Percentiles rank a stretch among this genome's conserved stretches.
Evolutionary conservation across 257 asterid genomes (phyloP).

Genomic region (Solanum rostratum): DNA sequence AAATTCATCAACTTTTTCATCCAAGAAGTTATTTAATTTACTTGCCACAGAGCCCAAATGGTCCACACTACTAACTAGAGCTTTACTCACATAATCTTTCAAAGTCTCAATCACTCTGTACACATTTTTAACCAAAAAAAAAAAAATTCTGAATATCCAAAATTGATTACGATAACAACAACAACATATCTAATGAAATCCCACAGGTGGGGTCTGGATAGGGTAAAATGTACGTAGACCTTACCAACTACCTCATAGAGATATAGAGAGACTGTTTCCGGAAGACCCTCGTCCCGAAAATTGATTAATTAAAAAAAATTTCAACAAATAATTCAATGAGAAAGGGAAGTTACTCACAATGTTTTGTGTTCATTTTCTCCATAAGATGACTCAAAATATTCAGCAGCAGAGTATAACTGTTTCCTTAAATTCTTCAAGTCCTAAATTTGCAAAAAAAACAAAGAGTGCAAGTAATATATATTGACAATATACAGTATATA

Average conservation of each 20-base stretch:
- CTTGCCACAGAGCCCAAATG: slow-evolving; percentile 72
- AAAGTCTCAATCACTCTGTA: slow-evolving; percentile 50
- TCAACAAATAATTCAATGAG: not conserved
- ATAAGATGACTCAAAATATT: slow-evolving; percentile 52
- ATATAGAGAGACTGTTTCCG: no score
- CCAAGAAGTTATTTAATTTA: slow-evolving; percentile 48
- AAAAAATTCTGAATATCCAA: not conserved
- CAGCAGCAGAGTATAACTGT: slow-evolving; percentile 71
- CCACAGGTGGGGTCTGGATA: no score
- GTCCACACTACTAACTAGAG: slow-evolving; percentile 70
- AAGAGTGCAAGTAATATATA: not conserved
- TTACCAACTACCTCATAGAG: no score
- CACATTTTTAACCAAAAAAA: not conserved
- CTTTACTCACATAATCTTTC: slow-evolving; percentile 50
- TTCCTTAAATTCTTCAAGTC: slow-evolving; percentile 47
- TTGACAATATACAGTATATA: not conserved
- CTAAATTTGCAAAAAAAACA: slow-evolving; percentile 8
- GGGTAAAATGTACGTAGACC: no score
- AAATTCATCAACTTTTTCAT: slow-evolving; percentile 37
- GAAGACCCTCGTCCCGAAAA: not conserved
- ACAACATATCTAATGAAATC: no score
- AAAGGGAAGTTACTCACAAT: slow-evolving; percentile 22
- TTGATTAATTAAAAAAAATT: not conserved
- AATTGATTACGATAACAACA: not conserved
- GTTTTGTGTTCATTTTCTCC: slow-evolving; percentile 37